Conservation (phyloP, 2,329 filamentous ascomycete genomes). For the Fusarium globosum region DNA sequence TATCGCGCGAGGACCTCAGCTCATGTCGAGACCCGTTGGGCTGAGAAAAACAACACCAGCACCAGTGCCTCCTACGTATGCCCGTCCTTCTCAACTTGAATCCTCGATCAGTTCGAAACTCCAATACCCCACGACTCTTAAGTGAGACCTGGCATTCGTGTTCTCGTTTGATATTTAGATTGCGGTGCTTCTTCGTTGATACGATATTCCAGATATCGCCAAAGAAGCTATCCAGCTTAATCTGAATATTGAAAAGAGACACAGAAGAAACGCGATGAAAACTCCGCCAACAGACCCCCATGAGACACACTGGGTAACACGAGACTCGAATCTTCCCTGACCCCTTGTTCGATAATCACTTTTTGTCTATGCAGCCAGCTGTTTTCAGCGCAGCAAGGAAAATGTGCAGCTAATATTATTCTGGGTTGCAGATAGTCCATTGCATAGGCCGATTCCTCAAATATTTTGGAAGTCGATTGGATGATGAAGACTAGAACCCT, state of each 20-base stretch:
- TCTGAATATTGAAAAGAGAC: not conserved
- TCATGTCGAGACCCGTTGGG: not conserved
- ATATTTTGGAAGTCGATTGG: slow-evolving; percentile 17
- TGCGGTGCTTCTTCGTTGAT: not conserved
- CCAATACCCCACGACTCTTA: not conserved
- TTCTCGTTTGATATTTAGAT: not conserved
- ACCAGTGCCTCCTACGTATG: not conserved
- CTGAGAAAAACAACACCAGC: not conserved
- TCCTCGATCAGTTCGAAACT: not conserved
- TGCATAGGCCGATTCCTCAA: slow-evolving; percentile 12
- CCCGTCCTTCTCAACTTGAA: not conserved
- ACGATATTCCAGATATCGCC: not conserved
- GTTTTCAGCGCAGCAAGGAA: slow-evolving; percentile 28
- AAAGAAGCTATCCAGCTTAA: not conserved
- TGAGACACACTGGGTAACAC: slow-evolving; percentile 23
- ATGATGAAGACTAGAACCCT: not conserved
- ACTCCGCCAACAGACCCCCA: not conserved
- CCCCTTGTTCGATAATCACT: slow-evolving; percentile 35
- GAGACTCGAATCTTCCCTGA: slow-evolving; percentile 9
- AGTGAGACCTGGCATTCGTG: not conserved
- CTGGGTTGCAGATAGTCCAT: slow-evolving; percentile 19
- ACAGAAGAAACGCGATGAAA: not conserved
- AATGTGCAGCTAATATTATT: slow-evolving; percentile 2
- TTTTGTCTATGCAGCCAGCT: slow-evolving; percentile 36
- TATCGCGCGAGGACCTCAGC: not conserved